A percentile compares a stretch with the other conserved stretches of the same genome.
Evolutionary conservation across 2,329 filamentous ascomycete species (phyloP).

Genomic region (Alternaria solani): DNA sequence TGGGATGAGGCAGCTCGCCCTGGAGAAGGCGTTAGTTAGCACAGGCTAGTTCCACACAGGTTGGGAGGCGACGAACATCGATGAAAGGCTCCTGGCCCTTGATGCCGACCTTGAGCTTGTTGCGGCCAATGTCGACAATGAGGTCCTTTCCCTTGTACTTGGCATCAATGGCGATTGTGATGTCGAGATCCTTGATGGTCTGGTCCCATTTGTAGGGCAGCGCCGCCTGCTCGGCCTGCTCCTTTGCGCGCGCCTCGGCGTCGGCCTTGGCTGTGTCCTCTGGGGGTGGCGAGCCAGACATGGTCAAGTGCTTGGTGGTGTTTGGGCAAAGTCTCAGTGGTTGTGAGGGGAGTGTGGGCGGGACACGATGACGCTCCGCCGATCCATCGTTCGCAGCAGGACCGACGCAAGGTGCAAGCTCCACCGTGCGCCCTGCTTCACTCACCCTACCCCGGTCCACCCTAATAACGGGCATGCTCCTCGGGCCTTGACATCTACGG

Average conservation of each 20-base stretch:
- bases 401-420: conserved; percentile 13
- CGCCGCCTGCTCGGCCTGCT: conserved; percentile 85
- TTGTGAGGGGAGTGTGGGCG: conserved; percentile 19
- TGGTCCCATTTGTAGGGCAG: conserved; percentile 98
- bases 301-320: conserved; percentile 26
- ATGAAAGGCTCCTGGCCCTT: conserved; percentile 90
- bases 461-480: conserved; percentile 25
- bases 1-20: conserved; percentile 84
- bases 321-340: conserved; percentile 13
- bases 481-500: conserved; percentile 23
- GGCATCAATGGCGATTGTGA: conserved; percentile 78
- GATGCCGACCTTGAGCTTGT: conserved; percentile 77
- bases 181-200: conserved; percentile 85
- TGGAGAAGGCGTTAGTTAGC: conserved; percentile 49
- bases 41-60: not conserved
- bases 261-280: conserved; percentile 64
- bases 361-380: conserved; percentile 19
- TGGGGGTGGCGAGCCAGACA: conserved; percentile 58
- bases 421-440: conserved; percentile 28
- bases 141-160: conserved; percentile 88
- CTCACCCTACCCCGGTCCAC: conserved; percentile 22
- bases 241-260: conserved; percentile 70
- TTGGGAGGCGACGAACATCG: conserved; percentile 63
- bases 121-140: conserved; percentile 82
- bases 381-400: conserved; percentile 27